Percentiles rank a stretch among this genome's conserved stretches.
Evolutionary conservation across 2,329 filamentous ascomycete genomes (phyloP).

Genomic region (Trichoderma sp.): DNA sequence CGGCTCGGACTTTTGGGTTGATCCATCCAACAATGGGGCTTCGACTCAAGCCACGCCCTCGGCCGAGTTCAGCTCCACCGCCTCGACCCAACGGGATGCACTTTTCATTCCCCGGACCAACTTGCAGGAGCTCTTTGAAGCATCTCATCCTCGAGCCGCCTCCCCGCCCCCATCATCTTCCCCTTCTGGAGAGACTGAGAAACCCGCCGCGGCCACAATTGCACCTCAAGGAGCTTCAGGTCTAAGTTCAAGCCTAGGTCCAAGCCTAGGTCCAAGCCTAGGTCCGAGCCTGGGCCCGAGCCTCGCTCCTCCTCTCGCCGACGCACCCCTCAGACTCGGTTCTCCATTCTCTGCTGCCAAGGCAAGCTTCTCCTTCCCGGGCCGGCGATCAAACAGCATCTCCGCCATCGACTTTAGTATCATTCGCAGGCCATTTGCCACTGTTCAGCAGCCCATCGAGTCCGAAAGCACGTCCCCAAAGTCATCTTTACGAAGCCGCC

Average conservation of each 20-base stretch:
- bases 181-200: background rate
- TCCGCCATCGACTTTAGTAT: constrained; percentile 47
- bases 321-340: constrained; percentile 53
- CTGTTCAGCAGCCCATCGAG: constrained; percentile 50
- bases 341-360: constrained; percentile 57
- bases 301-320: constrained; percentile 33
- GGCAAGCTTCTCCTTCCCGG: constrained; percentile 63
- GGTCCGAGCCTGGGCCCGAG: background rate
- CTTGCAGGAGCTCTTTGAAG: constrained; percentile 44
- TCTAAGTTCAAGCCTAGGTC: background rate
- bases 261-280: background rate
- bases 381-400: constrained; percentile 52
- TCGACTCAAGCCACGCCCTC: constrained; percentile 27
- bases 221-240: constrained; percentile 2
- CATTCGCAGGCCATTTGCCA: constrained; percentile 57
- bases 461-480: constrained; percentile 39
- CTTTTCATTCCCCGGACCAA: constrained; percentile 46
- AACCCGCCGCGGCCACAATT: background rate
- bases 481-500: constrained; percentile 48
- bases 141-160: constrained; percentile 28
- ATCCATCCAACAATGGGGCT: constrained; percentile 39
- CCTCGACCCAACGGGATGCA: constrained; percentile 38
- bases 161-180: background rate
- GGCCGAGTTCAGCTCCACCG: constrained; percentile 39
- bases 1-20: constrained; percentile 55